Percentiles rank a stretch among this genome's conserved stretches.
Conservation (phyloP, 306 rosid genomes). For the Rosa chinensis region DNA sequence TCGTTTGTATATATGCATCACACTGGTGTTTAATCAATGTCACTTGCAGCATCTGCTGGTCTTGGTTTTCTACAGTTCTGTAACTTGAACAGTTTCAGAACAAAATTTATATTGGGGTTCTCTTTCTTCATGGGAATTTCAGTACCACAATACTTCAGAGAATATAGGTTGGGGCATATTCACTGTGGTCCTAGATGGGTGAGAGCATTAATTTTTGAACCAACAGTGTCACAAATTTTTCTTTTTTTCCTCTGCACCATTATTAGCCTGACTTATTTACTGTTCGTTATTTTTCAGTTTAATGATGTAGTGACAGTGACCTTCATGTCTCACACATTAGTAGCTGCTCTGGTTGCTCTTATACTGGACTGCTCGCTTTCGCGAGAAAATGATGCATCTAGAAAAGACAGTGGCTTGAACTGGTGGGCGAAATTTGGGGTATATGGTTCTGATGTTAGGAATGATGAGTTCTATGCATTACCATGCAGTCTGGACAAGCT, state of each 20-base stretch:
- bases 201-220: constrained; percentile 28
- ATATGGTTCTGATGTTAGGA: constrained; percentile 58
- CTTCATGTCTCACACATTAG: constrained; percentile 72
- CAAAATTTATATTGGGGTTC: constrained; percentile 67
- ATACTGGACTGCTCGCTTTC: constrained; percentile 57
- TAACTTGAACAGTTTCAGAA: constrained; percentile 80
- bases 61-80: constrained; percentile 87
- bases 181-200: constrained; percentile 61
- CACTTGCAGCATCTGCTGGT: constrained; percentile 68
- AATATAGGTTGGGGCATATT: constrained; percentile 37
- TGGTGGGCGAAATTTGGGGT: constrained; percentile 79
- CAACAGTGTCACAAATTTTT: neutral
- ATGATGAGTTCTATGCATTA: constrained; percentile 65
- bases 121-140: constrained; percentile 84
- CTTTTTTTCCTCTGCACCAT: neutral
- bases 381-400: constrained; percentile 38
- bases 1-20: neutral
- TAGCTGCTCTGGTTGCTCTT: constrained; percentile 65
- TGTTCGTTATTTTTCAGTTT: constrained; percentile 38
- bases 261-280: neutral
- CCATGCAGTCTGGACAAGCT: constrained; percentile 54
- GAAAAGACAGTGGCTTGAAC: constrained; percentile 55
- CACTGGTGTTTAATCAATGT: neutral
- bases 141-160: constrained; percentile 82
- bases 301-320: constrained; percentile 48